phyloP scores from a whole-genome alignment of 2,329 filamentous ascomycete genomes.

The Diplodia seriata region DNA sequence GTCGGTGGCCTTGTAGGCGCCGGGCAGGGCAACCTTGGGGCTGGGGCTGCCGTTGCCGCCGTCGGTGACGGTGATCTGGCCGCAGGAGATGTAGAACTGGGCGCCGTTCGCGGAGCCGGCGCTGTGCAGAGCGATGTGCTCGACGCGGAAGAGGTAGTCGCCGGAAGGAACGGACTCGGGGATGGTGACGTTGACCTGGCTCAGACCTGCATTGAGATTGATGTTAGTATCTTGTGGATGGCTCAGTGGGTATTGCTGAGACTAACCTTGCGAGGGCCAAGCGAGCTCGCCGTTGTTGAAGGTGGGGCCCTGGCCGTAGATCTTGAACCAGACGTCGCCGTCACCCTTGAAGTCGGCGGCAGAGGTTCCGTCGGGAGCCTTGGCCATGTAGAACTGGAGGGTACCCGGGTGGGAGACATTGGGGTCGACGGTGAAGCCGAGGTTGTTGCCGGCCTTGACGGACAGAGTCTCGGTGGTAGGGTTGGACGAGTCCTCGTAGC shows the following conservation, averaged over 20 bases:
- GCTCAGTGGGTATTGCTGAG: not conserved
- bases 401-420: constrained; percentile 47
- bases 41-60: constrained; percentile 47
- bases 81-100: constrained; percentile 57
- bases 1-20: constrained; percentile 47
- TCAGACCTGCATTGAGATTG: constrained; percentile 32
- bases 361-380: constrained; percentile 38
- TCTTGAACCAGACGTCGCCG: constrained; percentile 48
- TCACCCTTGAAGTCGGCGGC: constrained; percentile 41
- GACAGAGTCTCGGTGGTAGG: constrained; percentile 37
- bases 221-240: not conserved
- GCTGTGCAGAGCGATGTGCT: constrained; percentile 58
- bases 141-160: constrained; percentile 55
- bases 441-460: constrained; percentile 43
- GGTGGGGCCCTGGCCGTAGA: constrained; percentile 37
- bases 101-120: constrained; percentile 45
- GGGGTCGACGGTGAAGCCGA: constrained; percentile 43
- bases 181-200: constrained; percentile 47
- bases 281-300: constrained; percentile 34
- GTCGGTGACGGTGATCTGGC: constrained; percentile 53
- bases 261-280: constrained; percentile 34
- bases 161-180: constrained; percentile 51
- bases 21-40: constrained; percentile 53
- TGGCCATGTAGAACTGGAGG: constrained; percentile 49
- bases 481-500: constrained; percentile 41